Evolutionary conservation across 2,329 filamentous ascomycete genomes (phyloP).

Genomic region (Calycina marina): DNA sequence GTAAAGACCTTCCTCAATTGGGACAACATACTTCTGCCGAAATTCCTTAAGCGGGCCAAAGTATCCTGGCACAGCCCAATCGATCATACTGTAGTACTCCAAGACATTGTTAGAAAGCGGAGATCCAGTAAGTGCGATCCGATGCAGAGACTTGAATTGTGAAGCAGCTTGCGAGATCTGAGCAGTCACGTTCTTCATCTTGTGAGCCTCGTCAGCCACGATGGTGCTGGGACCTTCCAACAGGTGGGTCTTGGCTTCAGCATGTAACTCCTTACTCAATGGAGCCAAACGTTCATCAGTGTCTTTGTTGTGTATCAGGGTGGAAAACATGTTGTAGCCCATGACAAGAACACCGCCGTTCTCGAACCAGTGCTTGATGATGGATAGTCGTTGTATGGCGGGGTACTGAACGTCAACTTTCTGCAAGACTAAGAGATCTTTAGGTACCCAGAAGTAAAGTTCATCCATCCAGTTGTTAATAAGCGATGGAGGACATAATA

Average conservation of each 20-base stretch:
- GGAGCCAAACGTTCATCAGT: conserved; percentile 11
- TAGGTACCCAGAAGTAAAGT: conserved; percentile 52
- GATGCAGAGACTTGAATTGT: conserved; percentile 48
- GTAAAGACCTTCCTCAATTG: conserved; percentile 60
- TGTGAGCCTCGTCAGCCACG: conserved; percentile 75
- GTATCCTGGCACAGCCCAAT: conserved; percentile 73
- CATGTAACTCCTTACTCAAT: conserved; percentile 24
- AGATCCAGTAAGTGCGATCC: conserved; percentile 77
- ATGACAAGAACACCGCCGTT: conserved; percentile 62
- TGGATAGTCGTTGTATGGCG: conserved; percentile 26
- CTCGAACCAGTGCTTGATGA: conserved; percentile 43
- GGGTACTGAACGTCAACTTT: conserved; percentile 34
- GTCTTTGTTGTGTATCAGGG: conserved; percentile 25
- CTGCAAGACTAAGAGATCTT: conserved; percentile 38
- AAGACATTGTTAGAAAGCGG: conserved; percentile 71
- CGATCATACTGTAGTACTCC: conserved; percentile 78
- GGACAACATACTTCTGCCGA: conserved; percentile 49
- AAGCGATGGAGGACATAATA: conserved; percentile 63
- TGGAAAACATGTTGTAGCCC: conserved; percentile 56
- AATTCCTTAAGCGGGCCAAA: conserved; percentile 59
- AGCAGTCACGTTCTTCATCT: conserved; percentile 51
- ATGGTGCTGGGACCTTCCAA: conserved; percentile 53
- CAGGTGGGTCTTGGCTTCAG: conserved; percentile 32
- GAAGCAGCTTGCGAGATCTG: conserved; percentile 37
- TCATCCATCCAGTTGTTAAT: conserved; percentile 78